These are phyloP conservation scores for Eucalyptus sp. DNA, from an alignment of 345 rosid species.

Conservation along the genomic window DNA sequence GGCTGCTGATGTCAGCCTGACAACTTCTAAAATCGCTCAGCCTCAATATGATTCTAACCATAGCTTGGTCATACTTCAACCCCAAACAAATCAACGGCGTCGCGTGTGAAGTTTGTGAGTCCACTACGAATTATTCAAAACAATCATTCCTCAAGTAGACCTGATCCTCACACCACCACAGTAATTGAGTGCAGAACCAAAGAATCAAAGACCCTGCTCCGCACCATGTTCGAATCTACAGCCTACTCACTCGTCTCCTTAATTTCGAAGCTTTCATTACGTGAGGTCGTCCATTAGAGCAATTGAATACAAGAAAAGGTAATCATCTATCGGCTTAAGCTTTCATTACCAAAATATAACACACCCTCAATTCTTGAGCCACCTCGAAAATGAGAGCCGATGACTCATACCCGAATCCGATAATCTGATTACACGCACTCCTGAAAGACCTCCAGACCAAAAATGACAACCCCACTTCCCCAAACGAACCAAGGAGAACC, in stretches of 20 bases:
- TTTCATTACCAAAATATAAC: not conserved
- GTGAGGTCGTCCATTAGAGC: not conserved
- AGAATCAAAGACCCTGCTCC: not conserved
- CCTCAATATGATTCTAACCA: not conserved
- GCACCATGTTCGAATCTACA: not conserved
- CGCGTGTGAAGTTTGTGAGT: rapidly evolving
- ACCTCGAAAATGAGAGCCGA: not conserved
- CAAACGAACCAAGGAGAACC: not conserved
- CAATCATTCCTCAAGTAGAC: not conserved
- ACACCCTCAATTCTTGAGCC: not conserved
- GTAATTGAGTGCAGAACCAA: not conserved
- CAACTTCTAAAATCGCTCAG: not conserved
- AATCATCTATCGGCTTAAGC: not conserved
- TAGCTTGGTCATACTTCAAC: not conserved
- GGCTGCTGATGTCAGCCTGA: not conserved
- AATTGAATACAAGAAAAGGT: not conserved
- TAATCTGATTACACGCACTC: not conserved
- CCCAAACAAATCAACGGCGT: rapidly evolving
- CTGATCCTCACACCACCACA: not conserved
- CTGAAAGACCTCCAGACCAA: not conserved
- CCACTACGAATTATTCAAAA: not conserved
- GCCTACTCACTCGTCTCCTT: not conserved
- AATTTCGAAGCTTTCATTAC: not conserved
- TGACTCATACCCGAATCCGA: not conserved
- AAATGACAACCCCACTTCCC: not conserved